phyloP scores from a whole-genome alignment of 2,329 filamentous ascomycete genomes.

The Fusarium sp. region DNA sequence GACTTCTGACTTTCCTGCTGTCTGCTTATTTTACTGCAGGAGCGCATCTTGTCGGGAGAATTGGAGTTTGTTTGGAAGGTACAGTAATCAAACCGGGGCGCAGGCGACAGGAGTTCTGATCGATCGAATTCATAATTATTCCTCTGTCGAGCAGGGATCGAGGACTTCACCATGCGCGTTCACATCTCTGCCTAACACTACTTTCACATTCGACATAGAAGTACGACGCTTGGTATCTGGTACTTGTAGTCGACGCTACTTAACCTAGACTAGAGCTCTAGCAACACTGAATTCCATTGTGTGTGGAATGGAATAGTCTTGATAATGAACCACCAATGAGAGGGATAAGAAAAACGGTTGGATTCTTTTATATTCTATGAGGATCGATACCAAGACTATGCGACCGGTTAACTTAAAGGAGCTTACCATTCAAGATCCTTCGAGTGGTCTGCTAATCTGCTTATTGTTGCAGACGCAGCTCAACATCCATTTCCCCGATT shows the following conservation, averaged over 20 bases:
- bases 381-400: neutral
- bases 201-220: neutral
- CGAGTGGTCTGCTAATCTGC: neutral
- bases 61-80: neutral
- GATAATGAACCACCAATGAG: neutral
- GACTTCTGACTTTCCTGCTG: neutral
- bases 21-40: neutral
- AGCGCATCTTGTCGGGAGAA: neutral
- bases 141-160: neutral
- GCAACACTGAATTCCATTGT: neutral
- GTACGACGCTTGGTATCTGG: neutral
- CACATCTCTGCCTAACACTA: neutral
- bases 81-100: neutral
- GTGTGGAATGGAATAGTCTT: too few relatives aligned
- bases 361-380: neutral
- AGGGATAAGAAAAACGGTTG: too few relatives aligned
- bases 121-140: neutral
- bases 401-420: neutral
- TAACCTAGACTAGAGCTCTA: conserved; percentile 2
- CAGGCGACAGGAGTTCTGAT: too few relatives aligned
- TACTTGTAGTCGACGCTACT: neutral
- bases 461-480: neutral
- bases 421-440: neutral
- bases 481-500: conserved; percentile 16
- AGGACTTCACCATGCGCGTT: neutral